phyloP scores from a whole-genome alignment of 306 rosid species.

The Prunus dulcis region DNA sequence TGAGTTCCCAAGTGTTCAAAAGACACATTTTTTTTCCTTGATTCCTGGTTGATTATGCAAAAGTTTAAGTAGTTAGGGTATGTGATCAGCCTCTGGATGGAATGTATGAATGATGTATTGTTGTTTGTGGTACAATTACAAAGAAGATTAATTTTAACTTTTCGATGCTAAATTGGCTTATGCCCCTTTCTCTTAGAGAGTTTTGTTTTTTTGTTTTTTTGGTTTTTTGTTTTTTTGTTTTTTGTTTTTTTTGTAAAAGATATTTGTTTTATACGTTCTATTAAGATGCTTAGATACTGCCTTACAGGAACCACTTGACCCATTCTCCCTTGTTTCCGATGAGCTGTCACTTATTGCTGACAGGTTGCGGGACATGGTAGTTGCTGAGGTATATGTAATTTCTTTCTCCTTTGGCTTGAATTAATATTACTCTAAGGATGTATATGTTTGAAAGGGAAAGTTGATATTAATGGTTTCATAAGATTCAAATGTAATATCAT shows the following conservation, averaged over 20 bases:
- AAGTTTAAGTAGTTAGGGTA: neutral
- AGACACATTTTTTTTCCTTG: neutral
- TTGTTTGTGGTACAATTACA: neutral
- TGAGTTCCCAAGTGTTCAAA: neutral
- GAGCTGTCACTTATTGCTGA: conserved; percentile 75
- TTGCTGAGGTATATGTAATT: conserved; percentile 65
- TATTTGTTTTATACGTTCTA: neutral
- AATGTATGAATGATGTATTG: neutral
- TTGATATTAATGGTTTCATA: neutral
- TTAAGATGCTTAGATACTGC: conserved; percentile 13
- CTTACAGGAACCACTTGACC: conserved; percentile 78
- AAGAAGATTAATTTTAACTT: neutral
- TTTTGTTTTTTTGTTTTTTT: neutral
- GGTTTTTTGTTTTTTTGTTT: too few species aligned
- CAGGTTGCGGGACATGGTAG: conserved; percentile 75
- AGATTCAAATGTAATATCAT: neutral
- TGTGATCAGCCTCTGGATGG: neutral
- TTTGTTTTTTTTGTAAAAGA: neutral
- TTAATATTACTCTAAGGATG: neutral
- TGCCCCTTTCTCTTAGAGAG: neutral
- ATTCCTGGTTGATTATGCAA: neutral
- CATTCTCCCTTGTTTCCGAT: conserved; percentile 90
- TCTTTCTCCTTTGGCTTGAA: conserved; percentile 13
- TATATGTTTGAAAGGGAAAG: conserved; percentile 15
- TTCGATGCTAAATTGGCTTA: neutral